Evolutionary conservation across 495 filamentous ascomycete genomes (phyloP).

Genomic region (Aspergillus haitiensis): DNA sequence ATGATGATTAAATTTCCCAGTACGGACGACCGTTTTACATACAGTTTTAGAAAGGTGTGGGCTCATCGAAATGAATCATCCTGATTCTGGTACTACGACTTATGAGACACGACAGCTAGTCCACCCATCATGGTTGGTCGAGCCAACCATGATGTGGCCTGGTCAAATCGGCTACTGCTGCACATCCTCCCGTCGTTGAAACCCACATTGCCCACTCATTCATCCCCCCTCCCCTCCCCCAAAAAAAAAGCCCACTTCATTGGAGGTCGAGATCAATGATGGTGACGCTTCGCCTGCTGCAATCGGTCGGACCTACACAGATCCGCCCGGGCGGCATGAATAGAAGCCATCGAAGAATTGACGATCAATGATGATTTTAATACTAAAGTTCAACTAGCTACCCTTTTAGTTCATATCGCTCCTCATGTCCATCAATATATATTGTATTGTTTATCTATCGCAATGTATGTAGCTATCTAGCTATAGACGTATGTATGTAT

Average conservation of each 20-base stretch:
- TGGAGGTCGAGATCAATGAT: constrained; percentile 16
- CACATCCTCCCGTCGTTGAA: constrained; percentile 24
- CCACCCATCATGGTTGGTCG: constrained; percentile 4
- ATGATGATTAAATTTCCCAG: not conserved
- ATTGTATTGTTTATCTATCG: too few species aligned
- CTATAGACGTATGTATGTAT: too few species aligned
- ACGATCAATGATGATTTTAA: too few species aligned
- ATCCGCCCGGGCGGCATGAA: not conserved
- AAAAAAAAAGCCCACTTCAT: constrained; percentile 21
- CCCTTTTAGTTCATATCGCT: too few species aligned
- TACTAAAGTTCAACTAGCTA: too few species aligned
- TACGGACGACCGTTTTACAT: constrained; percentile 4
- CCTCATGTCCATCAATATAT: too few species aligned
- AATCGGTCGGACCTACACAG: constrained; percentile 15
- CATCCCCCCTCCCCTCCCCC: not conserved
- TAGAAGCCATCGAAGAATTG: not conserved
- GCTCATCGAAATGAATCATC: constrained; percentile 19
- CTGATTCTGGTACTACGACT: constrained; percentile 21
- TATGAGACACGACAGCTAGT: constrained; percentile 28
- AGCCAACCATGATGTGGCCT: constrained; percentile 25
- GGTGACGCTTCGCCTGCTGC: constrained; percentile 9
- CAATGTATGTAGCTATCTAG: too few species aligned
- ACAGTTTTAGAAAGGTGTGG: constrained; percentile 3
- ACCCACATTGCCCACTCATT: constrained; percentile 10
- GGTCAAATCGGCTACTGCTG: constrained; percentile 21